Evolutionary conservation across 1,284 basidiomycete genomes (phyloP), one percentile per base, ranked within the genome.

Genomic region (Malassezia equina): DNA sequence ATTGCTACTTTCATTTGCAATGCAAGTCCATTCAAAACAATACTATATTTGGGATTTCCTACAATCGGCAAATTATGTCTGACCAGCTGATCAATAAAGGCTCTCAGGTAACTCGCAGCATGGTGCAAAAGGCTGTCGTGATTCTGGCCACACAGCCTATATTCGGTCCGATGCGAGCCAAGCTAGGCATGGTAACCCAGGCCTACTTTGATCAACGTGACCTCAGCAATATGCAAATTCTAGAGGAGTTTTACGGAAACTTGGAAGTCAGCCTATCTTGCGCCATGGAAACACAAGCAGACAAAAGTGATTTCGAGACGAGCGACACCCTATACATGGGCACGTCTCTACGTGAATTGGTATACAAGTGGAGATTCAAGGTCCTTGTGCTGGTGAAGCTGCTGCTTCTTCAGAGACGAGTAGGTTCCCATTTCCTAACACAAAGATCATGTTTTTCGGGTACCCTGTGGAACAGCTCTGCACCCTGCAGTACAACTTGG

Each of bases 91-190:
- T 90, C 5, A 83, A 85, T 51, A 86, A 86, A 67, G 83, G 84
- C 24, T 79, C 83, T 13, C 90, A 95, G 67, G 89, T 98, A 8
- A 96, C 93, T 6, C 83, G 93, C 17, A 90, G 87, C 25, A 96
- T 86, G 13, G 93, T 99, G 0, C 93, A 99, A 75, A 99, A 98
- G 74, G 93, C 94, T 0, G 87, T 99, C 3, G 88, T 98, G 0
- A 87, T 98, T 2, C 79, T 98, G 31, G 90, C 89, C 2, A 85
- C 58, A 13, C 56, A 62, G 68, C 51, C 71, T n/a, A 69, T 75
- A 34, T 75, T 75, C 44, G 74, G 73, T 3, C 69, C 73, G 0
- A 67, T 73, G 17, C 85, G 86, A 36, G 90, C 95, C 72, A 91
- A 90, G 66, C 80, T 99, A 1, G 90, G 91, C n/a, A 89, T 98